Evolutionary conservation across 2,329 filamentous ascomycete species (phyloP), one percentile per base, ranked within the genome.

Genomic region (Phialemoniopsis sp.): DNA sequence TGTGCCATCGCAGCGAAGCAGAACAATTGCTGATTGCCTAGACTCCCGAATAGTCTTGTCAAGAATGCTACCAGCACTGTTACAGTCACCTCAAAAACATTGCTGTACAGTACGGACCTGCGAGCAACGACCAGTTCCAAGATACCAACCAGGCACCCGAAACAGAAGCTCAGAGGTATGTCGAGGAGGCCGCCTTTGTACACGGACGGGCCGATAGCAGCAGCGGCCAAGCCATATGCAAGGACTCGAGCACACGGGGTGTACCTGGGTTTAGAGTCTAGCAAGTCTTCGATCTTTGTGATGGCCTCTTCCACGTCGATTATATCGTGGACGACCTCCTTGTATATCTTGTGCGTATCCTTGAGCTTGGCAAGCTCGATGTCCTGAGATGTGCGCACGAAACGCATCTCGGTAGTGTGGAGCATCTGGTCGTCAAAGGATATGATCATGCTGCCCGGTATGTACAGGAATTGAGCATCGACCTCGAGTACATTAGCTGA

Each of bases 401-500:
- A 76, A 46, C 80, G 77, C 43, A 85, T 78, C 50, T 84, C 80
- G n/a, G 78, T 80, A 1, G 81, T 85, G 46, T 83, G 21, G 6
- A 26, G 21, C 6, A 10, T 26, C 21, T 26, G 64, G 57, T 89
- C 85, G 53, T 86, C 89, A 54, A 95, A 95, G 4, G 87, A 90
- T 54, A 95, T 85, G 42, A 95, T 87, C 89, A 95, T 95, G 53
- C 87, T 91, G 0, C 87, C 87, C 0, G 89, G 89, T 21, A 95
- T 78, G 56, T 95, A 95, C 17, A 95, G 66, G 51, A 91, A 95
- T 51, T 94, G 87, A 9, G 84, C 84, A 46, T 94, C 85, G 9
- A 95, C 89, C 58, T 89, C 86, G 29, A 95, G 73, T 2, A 91
- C 86, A n/a, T 86, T 76, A 3, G 89, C 84, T 5, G 86, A 89